Evolutionary conservation across 495 filamentous ascomycete species (phyloP), one percentile per base, ranked within the genome.

Genomic region (Aspergillus hancockii): DNA sequence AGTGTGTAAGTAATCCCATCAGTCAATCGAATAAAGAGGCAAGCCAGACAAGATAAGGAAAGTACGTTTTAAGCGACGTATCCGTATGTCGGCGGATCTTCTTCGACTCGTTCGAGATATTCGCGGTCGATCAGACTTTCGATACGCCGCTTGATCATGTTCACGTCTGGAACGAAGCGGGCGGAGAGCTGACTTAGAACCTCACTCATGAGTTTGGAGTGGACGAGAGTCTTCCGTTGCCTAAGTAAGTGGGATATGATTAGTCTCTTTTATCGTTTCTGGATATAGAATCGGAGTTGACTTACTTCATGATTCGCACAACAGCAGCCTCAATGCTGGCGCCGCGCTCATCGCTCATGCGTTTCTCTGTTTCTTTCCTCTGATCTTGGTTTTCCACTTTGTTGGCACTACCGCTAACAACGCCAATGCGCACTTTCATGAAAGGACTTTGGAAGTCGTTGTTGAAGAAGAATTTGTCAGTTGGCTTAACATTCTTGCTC

Each of bases 271-370:
- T 13, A 43, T 21, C 46, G 22, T 49, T 12, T 7, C 49, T 31
- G 50, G 23, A 38, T 25, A 36, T 57, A 54, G 36, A 16, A 50
- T 21, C 43, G 46, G 38, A n/a, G 28, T 32, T 13, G 36, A 80
- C 85, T 64, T 82, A 96, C 93, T 97, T 96, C 93, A 97, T 97
- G 67, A 93, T 95, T 16, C 93, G 80, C 38, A 99, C 95, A 56
- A 99, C 77, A 6, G 91, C 91, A 40, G 94, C 92, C 67, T 98
- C 94, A 51, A 96, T 89, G 19, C 85, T 82, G 45, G 87, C 86
- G 12, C 80, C 85, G 19, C 94, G 80, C 38, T 88, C 88, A 58
- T 93, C 87, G 54, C 92, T 86, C 65, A 93, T 92, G 68, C 90
- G 93, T 65, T 89, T 86, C 71, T 96, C 90, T 2, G 94, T 98